Conservation (phyloP, 371 early-diverging fungal genomes). For the Mortierella sp. region DNA sequence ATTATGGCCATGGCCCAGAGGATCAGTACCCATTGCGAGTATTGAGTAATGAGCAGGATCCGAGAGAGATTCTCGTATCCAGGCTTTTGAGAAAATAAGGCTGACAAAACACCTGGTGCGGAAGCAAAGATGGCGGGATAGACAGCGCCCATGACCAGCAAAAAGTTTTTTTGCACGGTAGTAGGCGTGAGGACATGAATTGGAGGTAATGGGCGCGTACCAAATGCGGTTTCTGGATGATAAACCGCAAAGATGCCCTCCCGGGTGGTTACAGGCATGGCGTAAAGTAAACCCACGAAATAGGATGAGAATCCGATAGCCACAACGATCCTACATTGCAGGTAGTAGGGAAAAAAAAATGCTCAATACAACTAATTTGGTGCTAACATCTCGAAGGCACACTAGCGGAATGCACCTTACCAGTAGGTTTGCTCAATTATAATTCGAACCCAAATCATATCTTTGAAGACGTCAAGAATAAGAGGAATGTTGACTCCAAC, state of each 20-base stretch:
- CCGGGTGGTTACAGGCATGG: slow-evolving; percentile 50
- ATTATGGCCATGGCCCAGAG: slow-evolving; percentile 52
- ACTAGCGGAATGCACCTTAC: slow-evolving; percentile 6
- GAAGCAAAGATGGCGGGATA: slow-evolving; percentile 43
- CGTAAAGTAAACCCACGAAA: slow-evolving; percentile 54
- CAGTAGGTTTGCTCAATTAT: slow-evolving; percentile 48
- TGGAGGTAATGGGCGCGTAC: slow-evolving; percentile 29
- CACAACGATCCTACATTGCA: slow-evolving; percentile 38
- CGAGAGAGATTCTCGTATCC: slow-evolving; percentile 29
- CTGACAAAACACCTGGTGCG: slow-evolving; percentile 40
- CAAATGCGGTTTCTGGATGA: slow-evolving; percentile 40
- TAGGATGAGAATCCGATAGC: slow-evolving; percentile 53
- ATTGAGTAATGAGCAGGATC: slow-evolving; percentile 36
- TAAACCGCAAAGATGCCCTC: slow-evolving; percentile 53
- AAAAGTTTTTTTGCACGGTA: slow-evolving; percentile 40
- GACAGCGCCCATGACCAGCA: slow-evolving; percentile 47
- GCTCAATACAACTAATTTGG: not conserved
- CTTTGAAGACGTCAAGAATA: slow-evolving; percentile 37
- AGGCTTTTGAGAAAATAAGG: slow-evolving; percentile 24
- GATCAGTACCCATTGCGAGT: slow-evolving; percentile 52
- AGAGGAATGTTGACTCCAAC: slow-evolving; percentile 34
- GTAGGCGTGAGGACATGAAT: slow-evolving; percentile 56
- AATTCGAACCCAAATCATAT: slow-evolving; percentile 51
- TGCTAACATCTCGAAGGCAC: not conserved
- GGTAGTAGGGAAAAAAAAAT: not conserved